A percentile compares a stretch with the other conserved stretches of the same genome.
phyloP scores from a whole-genome alignment of 306 rosid genomes.

The Potentilla sterilis region DNA sequence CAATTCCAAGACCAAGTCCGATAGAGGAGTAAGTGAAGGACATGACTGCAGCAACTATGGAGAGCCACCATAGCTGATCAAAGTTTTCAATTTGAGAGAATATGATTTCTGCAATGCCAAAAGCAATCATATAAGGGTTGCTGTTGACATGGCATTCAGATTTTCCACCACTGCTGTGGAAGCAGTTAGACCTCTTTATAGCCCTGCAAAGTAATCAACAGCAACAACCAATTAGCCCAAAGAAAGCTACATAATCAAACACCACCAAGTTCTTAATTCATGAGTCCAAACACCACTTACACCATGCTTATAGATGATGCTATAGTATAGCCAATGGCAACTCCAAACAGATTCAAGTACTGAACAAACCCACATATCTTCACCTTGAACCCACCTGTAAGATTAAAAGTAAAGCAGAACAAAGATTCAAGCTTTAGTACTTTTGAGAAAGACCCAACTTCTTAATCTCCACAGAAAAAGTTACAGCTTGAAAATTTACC shows the following conservation, averaged over 20 bases:
- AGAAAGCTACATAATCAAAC: background rate
- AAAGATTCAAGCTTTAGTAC: background rate
- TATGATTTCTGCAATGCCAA: conserved; percentile 56
- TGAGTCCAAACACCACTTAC: conserved; percentile 40
- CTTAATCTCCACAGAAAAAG: background rate
- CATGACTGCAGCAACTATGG: conserved; percentile 81
- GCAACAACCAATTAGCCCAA: conserved; percentile 10
- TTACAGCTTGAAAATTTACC: conserved; percentile 34
- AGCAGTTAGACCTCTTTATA: conserved; percentile 66
- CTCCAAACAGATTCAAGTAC: conserved; percentile 68
- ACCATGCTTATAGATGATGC: conserved; percentile 79
- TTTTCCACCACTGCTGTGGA: conserved; percentile 55
- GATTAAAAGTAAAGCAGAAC: conserved; percentile 3
- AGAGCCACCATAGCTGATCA: conserved; percentile 90
- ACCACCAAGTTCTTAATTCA: background rate
- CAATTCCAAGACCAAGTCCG: conserved; percentile 83
- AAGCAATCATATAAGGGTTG: conserved; percentile 78
- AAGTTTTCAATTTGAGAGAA: conserved; percentile 79
- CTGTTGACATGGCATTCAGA: conserved; percentile 61
- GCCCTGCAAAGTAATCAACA: conserved; percentile 52
- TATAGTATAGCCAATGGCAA: conserved; percentile 76
- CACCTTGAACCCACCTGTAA: conserved; percentile 57
- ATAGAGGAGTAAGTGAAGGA: conserved; percentile 75
- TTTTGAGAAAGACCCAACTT: background rate
- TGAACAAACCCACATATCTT: conserved; percentile 76